phyloP scores from a whole-genome alignment of 2,329 filamentous ascomycete species.

The Colletotrichum horii region DNA sequence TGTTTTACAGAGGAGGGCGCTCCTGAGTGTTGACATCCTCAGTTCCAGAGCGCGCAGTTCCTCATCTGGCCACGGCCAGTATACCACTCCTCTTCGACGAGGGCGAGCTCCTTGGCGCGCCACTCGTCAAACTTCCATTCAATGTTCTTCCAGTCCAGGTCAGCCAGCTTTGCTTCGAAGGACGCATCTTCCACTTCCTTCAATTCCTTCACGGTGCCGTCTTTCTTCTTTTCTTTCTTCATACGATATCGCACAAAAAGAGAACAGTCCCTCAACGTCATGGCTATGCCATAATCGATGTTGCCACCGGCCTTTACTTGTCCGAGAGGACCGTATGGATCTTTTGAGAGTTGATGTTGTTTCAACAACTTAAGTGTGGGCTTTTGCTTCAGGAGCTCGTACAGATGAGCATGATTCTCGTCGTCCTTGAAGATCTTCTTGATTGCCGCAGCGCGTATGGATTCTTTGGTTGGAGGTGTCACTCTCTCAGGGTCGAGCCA shows the following conservation, averaged over 20 bases:
- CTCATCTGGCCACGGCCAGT: constrained; percentile 11
- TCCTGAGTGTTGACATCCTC: neutral
- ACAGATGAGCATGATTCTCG: neutral
- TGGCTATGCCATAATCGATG: constrained; percentile 67
- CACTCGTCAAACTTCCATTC: constrained; percentile 72
- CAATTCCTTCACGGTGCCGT: constrained; percentile 10
- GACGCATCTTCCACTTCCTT: constrained; percentile 8
- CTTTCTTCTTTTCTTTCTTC: neutral
- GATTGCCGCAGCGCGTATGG: neutral
- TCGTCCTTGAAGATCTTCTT: neutral
- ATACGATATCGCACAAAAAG: constrained; percentile 62
- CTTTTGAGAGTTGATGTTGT: constrained; percentile 42
- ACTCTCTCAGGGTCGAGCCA: constrained; percentile 10
- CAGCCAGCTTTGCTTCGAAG: constrained; percentile 69
- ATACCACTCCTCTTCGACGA: constrained; percentile 76
- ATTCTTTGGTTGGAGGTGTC: neutral
- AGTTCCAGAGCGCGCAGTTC: constrained; percentile 6
- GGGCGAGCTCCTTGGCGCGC: constrained; percentile 64
- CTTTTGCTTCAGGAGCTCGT: neutral
- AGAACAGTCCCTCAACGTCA: constrained; percentile 83
- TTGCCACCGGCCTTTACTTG: constrained; percentile 39
- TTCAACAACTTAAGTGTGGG: neutral
- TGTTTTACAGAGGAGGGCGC: neutral
- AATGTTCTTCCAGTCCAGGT: constrained; percentile 78
- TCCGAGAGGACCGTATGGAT: constrained; percentile 48